Conservation (phyloP, 441 rosid genomes). For the Gossypium gossypioides region DNA sequence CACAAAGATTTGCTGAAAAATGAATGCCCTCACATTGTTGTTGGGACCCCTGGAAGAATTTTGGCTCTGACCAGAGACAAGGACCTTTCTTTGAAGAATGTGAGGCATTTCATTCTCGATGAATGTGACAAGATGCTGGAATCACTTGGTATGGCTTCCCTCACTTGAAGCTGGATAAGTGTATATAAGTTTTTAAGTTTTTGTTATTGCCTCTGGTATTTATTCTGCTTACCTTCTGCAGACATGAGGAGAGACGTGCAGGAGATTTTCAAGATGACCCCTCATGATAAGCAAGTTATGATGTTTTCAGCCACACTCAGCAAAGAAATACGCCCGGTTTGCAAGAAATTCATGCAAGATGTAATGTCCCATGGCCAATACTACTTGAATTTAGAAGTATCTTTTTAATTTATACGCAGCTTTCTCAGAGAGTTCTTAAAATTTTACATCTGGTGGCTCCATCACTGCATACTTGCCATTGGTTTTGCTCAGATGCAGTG, state of each 20-base stretch:
- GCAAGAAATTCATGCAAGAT: slow-evolving; percentile 99
- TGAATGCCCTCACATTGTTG: slow-evolving; percentile 97
- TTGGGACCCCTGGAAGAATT: slow-evolving; percentile 93
- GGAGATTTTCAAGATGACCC: slow-evolving; percentile 96
- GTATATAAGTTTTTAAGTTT: background rate
- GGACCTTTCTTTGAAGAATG: slow-evolving; percentile 88
- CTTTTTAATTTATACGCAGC: slow-evolving; percentile 35
- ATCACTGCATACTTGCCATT: slow-evolving; percentile 11
- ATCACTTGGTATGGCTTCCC: slow-evolving; percentile 60
- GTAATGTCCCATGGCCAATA: slow-evolving; percentile 71
- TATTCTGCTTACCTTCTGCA: slow-evolving; percentile 20
- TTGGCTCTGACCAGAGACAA: slow-evolving; percentile 85
- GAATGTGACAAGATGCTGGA: slow-evolving; percentile 99
- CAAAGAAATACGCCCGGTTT: slow-evolving; percentile 97
- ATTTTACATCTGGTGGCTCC: slow-evolving; percentile 22
- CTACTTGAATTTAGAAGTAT: slow-evolving; percentile 49
- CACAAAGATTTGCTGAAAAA: slow-evolving; percentile 87
- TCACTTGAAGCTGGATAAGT: background rate
- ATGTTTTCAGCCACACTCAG: slow-evolving; percentile 99
- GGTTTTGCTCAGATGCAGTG: slow-evolving; percentile 10
- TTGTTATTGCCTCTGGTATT: background rate
- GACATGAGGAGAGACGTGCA: slow-evolving; percentile 97
- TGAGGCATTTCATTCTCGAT: slow-evolving; percentile 95
- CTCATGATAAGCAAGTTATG: slow-evolving; percentile 99
- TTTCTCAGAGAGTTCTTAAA: slow-evolving; percentile 29